Base-by-base conservation (phyloP, 371 early-diverging fungal genomes). In the Blakeslea trispora region DNA sequence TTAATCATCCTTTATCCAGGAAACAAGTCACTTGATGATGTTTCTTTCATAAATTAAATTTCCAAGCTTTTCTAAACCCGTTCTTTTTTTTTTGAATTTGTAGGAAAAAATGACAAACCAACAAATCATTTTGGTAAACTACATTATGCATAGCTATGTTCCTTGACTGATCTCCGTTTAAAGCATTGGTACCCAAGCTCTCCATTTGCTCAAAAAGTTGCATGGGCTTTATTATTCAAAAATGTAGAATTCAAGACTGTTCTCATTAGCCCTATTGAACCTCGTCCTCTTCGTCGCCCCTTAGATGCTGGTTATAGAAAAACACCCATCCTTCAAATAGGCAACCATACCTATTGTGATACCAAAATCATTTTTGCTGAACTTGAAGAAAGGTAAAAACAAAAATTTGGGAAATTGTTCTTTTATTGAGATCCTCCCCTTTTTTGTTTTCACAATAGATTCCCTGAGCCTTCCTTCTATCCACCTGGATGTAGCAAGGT, bases 261-360 rank as follows among this genome's bases (percentile, higher is more conserved):
- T 17, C n/a, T 40, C 3, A 71, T 70, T 24, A 32, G 68, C n/a
- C 45, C 34, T n/a, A 39, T 66, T 10, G 67, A 68, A 22, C 69
- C 69, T 24, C 66, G 78, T 23, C 71, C 75, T 24, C 57, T 73
- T 24, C 65, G 79, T 18, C 61, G 72, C 21, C 78, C 80, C 35
- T 63, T 84, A 50, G 69, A 82, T 37, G 77, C 77, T 51, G 82
- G 83, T 3, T 83, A 79, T 53, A 68, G 84, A 32, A 77, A 82
- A 18, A 80, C 85, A 10, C 86, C 86, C 1, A 71, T 86, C 23
- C 70, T 86, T 41, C 83, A 84, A 56, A 83, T 86, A 18, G 83
- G 83, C 15, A 74, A 73, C 50, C 76, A 83, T 47, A 65, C 82
- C 1, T 86, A 62, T 37, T 79, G 82, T 28, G 82, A 86, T 40